phyloP scores from a whole-genome alignment of 2,329 filamentous ascomycete genomes.

The Talaromyces sp. region DNA sequence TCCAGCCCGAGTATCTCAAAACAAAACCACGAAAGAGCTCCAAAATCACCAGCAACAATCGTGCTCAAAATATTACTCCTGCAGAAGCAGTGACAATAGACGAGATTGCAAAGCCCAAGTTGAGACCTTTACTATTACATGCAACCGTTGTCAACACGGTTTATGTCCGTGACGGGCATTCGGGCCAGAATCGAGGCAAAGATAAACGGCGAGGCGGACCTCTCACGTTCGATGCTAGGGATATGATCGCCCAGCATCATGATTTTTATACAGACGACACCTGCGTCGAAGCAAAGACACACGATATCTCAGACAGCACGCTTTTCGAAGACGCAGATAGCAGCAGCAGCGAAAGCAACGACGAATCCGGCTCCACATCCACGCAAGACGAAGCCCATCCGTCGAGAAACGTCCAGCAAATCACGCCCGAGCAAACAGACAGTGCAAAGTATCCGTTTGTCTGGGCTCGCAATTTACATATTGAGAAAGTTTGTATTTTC shows the following conservation, averaged over 20 bases:
- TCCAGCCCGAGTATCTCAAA: constrained; percentile 25
- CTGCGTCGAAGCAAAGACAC: constrained; percentile 16
- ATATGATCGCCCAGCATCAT: constrained; percentile 26
- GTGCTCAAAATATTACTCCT: not conserved
- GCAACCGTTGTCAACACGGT: constrained; percentile 83
- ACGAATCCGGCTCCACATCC: not conserved
- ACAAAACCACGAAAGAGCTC: constrained; percentile 3
- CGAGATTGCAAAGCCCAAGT: constrained; percentile 16
- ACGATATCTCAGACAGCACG: not conserved
- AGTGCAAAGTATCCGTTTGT: constrained; percentile 39
- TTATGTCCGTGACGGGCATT: constrained; percentile 46
- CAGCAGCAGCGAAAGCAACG: constrained; percentile 4
- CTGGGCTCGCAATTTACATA: constrained; percentile 63
- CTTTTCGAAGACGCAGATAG: not conserved
- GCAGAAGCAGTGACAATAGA: not conserved
- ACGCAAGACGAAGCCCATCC: constrained; percentile 10
- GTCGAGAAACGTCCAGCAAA: constrained; percentile 2
- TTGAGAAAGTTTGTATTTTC: constrained; percentile 74
- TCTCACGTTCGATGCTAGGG: constrained; percentile 46
- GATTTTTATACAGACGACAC: constrained; percentile 29
- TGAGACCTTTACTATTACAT: constrained; percentile 67
- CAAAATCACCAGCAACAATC: not conserved
- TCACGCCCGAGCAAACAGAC: constrained; percentile 15
- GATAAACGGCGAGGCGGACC: constrained; percentile 12
- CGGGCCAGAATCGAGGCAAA: constrained; percentile 7